Evolutionary conservation across 768 basidiomycete genomes (phyloP).

Genomic region (Amanita inopinata): DNA sequence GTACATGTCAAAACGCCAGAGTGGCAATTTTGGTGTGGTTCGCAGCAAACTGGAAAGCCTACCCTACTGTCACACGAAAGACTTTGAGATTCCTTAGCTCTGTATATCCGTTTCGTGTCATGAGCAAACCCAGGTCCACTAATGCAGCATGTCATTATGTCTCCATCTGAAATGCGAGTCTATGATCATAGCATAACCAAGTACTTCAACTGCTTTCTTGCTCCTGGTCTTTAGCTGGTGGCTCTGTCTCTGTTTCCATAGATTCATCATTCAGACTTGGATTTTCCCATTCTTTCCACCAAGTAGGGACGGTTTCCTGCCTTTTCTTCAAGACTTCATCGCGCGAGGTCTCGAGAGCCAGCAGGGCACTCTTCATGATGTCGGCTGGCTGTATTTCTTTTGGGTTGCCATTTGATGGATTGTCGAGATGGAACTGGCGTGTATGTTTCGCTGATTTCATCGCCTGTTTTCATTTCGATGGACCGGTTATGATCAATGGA

Average conservation of each 20-base stretch:
- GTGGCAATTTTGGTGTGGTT: no score
- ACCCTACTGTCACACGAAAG: no score
- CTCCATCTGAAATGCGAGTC: no score
- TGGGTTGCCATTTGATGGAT: neutral
- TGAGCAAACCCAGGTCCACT: no score
- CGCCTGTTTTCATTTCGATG: neutral
- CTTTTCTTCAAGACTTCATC: slow-evolving; percentile 13
- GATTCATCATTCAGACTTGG: neutral
- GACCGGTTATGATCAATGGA: neutral
- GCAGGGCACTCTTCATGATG: slow-evolving; percentile 12
- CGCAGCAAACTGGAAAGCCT: no score
- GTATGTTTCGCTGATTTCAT: slow-evolving; percentile 1
- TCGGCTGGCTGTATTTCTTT: slow-evolving; percentile 2
- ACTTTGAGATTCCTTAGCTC: no score
- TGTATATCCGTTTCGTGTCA: no score
- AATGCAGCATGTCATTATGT: no score
- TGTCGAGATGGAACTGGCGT: neutral
- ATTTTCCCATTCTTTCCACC: slow-evolving; percentile 22
- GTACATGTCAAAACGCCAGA: no score
- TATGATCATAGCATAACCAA: no score
- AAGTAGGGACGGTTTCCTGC: slow-evolving; percentile 16
- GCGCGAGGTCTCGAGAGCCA: slow-evolving; percentile 13
- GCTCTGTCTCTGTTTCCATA: neutral
- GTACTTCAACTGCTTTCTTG: no score
- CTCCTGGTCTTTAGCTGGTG: neutral